Percentiles rank a stretch among this genome's conserved stretches.
These are phyloP conservation scores for Galerina sulciceps DNA, from an alignment of 768 basidiomycete species.

Conservation along the genomic window DNA sequence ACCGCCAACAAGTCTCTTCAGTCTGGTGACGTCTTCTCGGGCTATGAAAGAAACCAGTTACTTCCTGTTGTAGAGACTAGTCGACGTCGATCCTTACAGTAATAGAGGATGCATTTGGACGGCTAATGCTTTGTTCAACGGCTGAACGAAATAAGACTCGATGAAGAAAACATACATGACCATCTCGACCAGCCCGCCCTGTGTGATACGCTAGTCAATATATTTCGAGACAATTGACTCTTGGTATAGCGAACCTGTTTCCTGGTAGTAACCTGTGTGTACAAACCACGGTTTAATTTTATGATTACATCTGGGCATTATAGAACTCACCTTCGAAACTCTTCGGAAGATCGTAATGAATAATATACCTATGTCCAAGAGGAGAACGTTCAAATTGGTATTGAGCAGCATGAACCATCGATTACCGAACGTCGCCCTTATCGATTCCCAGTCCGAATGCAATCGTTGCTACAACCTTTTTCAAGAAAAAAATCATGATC, in stretches of 20 bases:
- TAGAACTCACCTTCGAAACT: slow-evolving; percentile 72
- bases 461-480: slow-evolving; percentile 77
- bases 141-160: neutral
- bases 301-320: neutral
- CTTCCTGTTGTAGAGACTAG: neutral
- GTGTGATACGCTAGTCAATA: slow-evolving; percentile 2
- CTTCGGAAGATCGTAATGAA: slow-evolving; percentile 83
- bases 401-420: neutral
- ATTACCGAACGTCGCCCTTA: slow-evolving; percentile 74
- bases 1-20: slow-evolving; percentile 54
- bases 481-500: neutral
- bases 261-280: slow-evolving; percentile 78
- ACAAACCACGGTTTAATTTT: neutral
- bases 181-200: slow-evolving; percentile 85
- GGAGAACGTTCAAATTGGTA: no score
- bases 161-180: slow-evolving; percentile 48
- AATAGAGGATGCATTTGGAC: slow-evolving; percentile 81
- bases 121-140: slow-evolving; percentile 45
- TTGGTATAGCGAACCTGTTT: slow-evolving; percentile 61
- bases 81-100: slow-evolving; percentile 52
- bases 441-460: slow-evolving; percentile 91
- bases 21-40: slow-evolving; percentile 70
- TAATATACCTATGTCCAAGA: slow-evolving; percentile 56
- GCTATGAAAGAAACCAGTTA: slow-evolving; percentile 42
- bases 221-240: neutral